Evolutionary conservation across 345 rosid genomes (phyloP), one percentile per base, ranked within the genome.

Genomic region (Pistacia vera): DNA sequence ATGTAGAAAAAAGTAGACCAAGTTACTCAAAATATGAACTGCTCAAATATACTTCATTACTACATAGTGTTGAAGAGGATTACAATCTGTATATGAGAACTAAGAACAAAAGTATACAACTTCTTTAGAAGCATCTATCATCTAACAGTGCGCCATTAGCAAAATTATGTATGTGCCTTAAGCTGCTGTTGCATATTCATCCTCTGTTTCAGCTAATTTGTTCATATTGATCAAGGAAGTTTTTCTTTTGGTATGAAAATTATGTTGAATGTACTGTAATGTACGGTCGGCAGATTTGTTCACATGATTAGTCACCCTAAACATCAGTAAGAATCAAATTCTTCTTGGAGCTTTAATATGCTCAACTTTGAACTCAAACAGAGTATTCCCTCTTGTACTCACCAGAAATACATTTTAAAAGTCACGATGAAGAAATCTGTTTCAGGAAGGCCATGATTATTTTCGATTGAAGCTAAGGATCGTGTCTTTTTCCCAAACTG

Each of bases 401-500:
- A 17, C 46, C 22, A 14, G 52, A 41, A 57, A 8, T 33, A 64
- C 13, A 25, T 55, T 41, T 14, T 20, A 49, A n/a, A 60, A 64
- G n/a, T 25, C 75, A 35, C 14, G 73, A 70, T 54, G 60, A 60
- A 49, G 3, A 14, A 25, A 70, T 38, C 22, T 33, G 36, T 71
- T 41, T 46, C 71, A 0, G 57, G 62, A 70, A 44, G 63, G 60
- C 11, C 18, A 48, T 55, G 59, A 66, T 54, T 38, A 28, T 41
- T 54, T 5, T 51, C 22, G 54, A 41, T 63, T 20, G 61, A 35
- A 2, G 61, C 49, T 17, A 49, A 13, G 25, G 48, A 11, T 62
- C 25, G 3, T 66, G 18, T 59, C 71, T 66, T 78, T 76, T 54
- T 36, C 48, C 25, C 58, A 58, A 59, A 51, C 28, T 62, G n/a